Evolutionary conservation across 306 rosid genomes (phyloP), one percentile per base, ranked within the genome.

Genomic region (Sicyos baderoa): DNA sequence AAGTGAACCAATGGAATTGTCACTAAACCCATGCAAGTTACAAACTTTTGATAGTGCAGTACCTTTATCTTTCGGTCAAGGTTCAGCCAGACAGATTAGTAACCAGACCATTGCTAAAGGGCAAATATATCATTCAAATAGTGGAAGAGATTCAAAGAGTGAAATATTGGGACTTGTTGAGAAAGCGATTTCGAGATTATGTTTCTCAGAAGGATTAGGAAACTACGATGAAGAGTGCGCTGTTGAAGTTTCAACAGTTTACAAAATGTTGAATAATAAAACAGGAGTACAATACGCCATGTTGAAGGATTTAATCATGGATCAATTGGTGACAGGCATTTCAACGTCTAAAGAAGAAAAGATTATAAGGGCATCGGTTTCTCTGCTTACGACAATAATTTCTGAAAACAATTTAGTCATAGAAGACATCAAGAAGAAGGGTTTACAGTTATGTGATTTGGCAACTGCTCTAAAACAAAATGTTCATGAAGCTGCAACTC

Each of bases 381-480:
- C 88, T 54, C 79, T 77, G 69, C 78, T 89, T 19, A 77, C 90
- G 45, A 76, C 87, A 61, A 89, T 89, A 55, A 72, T 85, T 82
- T 84, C 87, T 69, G 78, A 76, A 78, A 83, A 89, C 84, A 83
- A 79, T 55, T 89, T 91, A 67, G 78, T 82, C 23, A 72, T 89
- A 19, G 87, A 81, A 68, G 90, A 86, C 73, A 82, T 89, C 65
- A 89, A 89, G 83, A 89, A 81, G 75, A 89, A 89, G 79, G 92
- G 92, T 74, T 78, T 86, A 47, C 82, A 74, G 81, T 63, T 89
- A 75, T 76, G 81, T 74, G 92, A 84, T 83, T 79, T 89, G 61
- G 96, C 90, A 67, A 78, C 84, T 72, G 96, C 96, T 75, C 88
- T 89, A 27, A 89, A 83, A 73, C 86, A 82, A 77, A 85, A 89